Evolutionary conservation across 108 stramenopile genomes (phyloP).

Genomic region (Pseudonitzschia delicatissima): DNA sequence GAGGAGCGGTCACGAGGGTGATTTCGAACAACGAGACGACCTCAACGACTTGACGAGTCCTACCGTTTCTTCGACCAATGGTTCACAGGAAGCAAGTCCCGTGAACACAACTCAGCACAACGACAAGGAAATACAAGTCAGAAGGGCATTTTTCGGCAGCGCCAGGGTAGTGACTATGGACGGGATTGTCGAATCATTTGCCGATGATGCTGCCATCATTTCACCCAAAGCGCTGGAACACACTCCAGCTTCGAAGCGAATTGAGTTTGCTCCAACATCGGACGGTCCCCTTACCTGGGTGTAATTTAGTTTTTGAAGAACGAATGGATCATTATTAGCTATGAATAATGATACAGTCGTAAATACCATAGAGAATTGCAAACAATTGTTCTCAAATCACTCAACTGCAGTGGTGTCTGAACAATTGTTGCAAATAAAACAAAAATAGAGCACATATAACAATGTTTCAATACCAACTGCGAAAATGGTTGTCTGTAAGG

Average conservation of each 20-base stretch:
- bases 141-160: background rate
- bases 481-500: background rate
- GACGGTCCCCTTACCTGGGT: background rate
- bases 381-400: background rate
- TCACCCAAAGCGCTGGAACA: background rate
- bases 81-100: too few relatives aligned
- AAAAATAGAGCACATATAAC: background rate
- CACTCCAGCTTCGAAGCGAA: background rate
- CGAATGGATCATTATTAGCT: too few relatives aligned
- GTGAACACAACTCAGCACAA: background rate
- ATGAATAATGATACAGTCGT: background rate
- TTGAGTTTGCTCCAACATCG: background rate
- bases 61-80: too few relatives aligned
- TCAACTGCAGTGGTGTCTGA: too few relatives aligned
- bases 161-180: slow-evolving; percentile 1
- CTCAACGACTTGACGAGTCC: background rate
- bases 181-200: slow-evolving; percentile 2
- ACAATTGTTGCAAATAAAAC: too few relatives aligned
- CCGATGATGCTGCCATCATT: background rate
- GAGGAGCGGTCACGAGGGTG: too few relatives aligned
- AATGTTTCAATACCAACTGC: background rate
- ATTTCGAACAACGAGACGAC: background rate
- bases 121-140: background rate
- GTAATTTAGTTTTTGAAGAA: background rate
- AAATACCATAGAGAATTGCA: background rate